Percentiles rank a stretch among this genome's conserved stretches.
phyloP scores from a whole-genome alignment of 495 filamentous ascomycete genomes.

The Friedmanniomyces endolithicus region DNA sequence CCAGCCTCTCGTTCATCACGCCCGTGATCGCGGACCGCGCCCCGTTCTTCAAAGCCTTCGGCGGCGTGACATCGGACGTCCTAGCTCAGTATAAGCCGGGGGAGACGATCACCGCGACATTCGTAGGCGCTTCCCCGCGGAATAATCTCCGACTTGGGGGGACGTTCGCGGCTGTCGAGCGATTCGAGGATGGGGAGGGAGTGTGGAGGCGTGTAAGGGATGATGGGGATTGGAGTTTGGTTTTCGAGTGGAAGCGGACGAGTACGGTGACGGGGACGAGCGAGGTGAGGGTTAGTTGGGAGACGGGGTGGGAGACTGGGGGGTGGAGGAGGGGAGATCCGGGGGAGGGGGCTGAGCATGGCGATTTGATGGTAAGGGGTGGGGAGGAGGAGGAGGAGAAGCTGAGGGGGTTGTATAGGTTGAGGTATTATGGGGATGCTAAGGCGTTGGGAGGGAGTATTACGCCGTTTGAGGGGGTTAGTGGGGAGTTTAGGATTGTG shows the following conservation, averaged over 20 bases:
- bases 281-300: conserved; percentile 69
- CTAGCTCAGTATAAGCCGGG: conserved; percentile 43
- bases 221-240: conserved; percentile 67
- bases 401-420: conserved; percentile 53
- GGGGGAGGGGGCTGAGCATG: conserved; percentile 17
- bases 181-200: conserved; percentile 33
- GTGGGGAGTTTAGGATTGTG: conserved; percentile 48
- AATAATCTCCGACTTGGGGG: conserved; percentile 71
- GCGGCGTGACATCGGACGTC: conserved; percentile 55
- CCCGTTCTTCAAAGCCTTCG: conserved; percentile 60
- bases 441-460: conserved; percentile 59
- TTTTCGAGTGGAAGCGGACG: conserved; percentile 71
- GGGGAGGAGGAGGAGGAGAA: not conserved
- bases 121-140: conserved; percentile 82
- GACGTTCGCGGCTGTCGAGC: conserved; percentile 72
- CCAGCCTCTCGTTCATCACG: conserved; percentile 67
- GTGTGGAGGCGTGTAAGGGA: conserved; percentile 56
- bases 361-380: conserved; percentile 7
- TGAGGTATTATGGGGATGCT: conserved; percentile 77
- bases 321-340: conserved; percentile 1
- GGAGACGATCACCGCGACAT: conserved; percentile 47
- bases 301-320: conserved; percentile 33
- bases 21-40: conserved; percentile 64
- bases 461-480: conserved; percentile 62
- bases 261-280: conserved; percentile 61